Conservation (phyloP, 345 rosid genomes). For the Hypericum perforatum region DNA sequence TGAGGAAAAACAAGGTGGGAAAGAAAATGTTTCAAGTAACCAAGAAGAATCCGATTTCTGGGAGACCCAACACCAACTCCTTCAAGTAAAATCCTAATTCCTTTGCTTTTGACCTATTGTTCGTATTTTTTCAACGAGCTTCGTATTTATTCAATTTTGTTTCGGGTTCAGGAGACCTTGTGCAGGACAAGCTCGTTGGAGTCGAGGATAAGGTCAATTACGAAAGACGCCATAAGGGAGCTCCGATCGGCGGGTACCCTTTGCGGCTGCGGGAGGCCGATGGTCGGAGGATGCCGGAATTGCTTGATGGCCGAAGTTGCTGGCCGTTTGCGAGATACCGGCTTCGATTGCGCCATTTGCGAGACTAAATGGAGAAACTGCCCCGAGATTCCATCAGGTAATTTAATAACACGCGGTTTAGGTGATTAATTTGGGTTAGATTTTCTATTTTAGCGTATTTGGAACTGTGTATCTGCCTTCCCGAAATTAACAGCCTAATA, state of each 20-base stretch:
- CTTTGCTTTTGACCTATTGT: too few species aligned
- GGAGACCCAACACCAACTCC: too few species aligned
- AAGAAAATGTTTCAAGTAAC: too few species aligned
- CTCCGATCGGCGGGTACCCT: slow-evolving; percentile 7
- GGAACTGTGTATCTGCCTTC: too few species aligned
- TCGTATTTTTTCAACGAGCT: too few species aligned
- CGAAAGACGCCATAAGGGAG: slow-evolving; percentile 20
- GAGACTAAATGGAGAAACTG: slow-evolving; percentile 23
- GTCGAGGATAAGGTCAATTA: slow-evolving; percentile 15
- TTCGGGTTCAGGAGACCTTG: background rate
- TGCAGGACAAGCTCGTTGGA: slow-evolving; percentile 21
- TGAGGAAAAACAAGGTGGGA: too few species aligned
- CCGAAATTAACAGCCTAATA: too few species aligned
- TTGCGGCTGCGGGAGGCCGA: slow-evolving; percentile 15
- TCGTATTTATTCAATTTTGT: too few species aligned
- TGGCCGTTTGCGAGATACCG: slow-evolving; percentile 16
- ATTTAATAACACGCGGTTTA: background rate
- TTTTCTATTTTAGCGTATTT: too few species aligned
- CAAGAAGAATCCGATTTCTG: too few species aligned
- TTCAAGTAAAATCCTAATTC: too few species aligned
- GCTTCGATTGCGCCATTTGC: slow-evolving; percentile 20
- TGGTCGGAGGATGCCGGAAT: slow-evolving; percentile 18
- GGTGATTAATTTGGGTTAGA: too few species aligned
- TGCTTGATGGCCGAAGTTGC: slow-evolving; percentile 22
- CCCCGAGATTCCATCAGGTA: slow-evolving; percentile 21